These are phyloP conservation scores for Plasmodium blacklocki DNA, from an alignment of 169 alveolate species.

Conservation along the genomic window DNA sequence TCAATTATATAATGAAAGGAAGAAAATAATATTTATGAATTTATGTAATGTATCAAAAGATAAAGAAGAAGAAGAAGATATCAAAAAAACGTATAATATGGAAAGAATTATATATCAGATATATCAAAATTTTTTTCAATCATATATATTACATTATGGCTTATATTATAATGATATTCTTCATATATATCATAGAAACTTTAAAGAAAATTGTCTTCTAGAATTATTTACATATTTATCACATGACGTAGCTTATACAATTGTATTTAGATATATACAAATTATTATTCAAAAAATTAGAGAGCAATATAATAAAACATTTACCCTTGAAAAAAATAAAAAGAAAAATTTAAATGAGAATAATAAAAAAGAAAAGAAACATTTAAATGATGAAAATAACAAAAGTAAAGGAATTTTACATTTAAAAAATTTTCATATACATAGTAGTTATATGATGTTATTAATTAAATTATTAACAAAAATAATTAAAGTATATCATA, in stretches of 20 bases:
- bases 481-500: slow-evolving; percentile 25
- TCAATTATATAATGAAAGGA: slow-evolving; percentile 55
- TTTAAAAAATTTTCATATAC: slow-evolving; percentile 24
- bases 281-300: slow-evolving; percentile 49
- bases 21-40: slow-evolving; percentile 33
- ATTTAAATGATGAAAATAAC: not conserved
- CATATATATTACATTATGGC: slow-evolving; percentile 46
- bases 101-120: slow-evolving; percentile 31
- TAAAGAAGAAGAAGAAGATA: slow-evolving; percentile 15
- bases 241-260: slow-evolving; percentile 54
- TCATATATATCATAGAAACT: slow-evolving; percentile 23
- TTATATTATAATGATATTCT: not conserved
- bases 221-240: slow-evolving; percentile 63
- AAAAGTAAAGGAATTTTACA: not conserved
- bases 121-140: slow-evolving; percentile 37
- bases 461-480: slow-evolving; percentile 19
- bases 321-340: not conserved
- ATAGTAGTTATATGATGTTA: slow-evolving; percentile 38
- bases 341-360: not conserved
- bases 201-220: slow-evolving; percentile 71
- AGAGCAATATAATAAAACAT: slow-evolving; percentile 17
- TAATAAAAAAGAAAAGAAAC: not conserved
- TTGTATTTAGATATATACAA: slow-evolving; percentile 62
- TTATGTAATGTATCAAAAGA: not conserved
- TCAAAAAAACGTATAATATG: slow-evolving; percentile 31